phyloP scores from a whole-genome alignment of 2,329 filamentous ascomycete genomes.

The Bipolaris zeicola region DNA sequence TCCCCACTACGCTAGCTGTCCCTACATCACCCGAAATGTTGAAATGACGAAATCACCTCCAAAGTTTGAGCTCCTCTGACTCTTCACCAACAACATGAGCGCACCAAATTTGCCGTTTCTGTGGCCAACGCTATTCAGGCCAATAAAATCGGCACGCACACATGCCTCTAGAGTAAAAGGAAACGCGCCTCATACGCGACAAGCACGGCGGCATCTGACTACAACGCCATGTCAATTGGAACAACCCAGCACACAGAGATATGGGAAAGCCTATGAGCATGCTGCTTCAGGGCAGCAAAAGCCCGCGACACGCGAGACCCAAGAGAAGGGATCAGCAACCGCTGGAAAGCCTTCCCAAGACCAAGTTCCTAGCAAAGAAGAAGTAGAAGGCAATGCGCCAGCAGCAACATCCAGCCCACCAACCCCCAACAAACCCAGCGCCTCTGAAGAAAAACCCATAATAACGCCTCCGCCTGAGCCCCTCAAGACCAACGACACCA shows the following conservation, averaged over 20 bases:
- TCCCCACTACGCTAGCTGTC: slow-evolving; percentile 18
- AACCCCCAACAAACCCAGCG: slow-evolving; percentile 19
- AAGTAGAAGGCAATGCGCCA: slow-evolving; percentile 32
- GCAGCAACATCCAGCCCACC: slow-evolving; percentile 21
- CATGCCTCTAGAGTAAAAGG: slow-evolving; percentile 18
- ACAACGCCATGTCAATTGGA: slow-evolving; percentile 36
- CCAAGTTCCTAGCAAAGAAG: slow-evolving; percentile 27
- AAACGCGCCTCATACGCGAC: slow-evolving; percentile 19
- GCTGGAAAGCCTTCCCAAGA: slow-evolving; percentile 14
- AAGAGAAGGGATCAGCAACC: slow-evolving; percentile 5
- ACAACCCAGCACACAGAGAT: slow-evolving; percentile 49
- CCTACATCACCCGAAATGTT: slow-evolving; percentile 17
- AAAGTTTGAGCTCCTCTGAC: slow-evolving; percentile 3
- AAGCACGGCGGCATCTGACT: slow-evolving; percentile 30
- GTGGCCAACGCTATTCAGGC: slow-evolving; percentile 53
- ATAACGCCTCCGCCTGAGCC: slow-evolving; percentile 26
- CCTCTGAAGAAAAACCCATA: slow-evolving; percentile 20
- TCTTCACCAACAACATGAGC: slow-evolving; percentile 43
- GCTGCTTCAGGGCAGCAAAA: slow-evolving; percentile 44
- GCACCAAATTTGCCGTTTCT: slow-evolving; percentile 54
- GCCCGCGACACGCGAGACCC: slow-evolving; percentile 10
- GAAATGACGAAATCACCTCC: slow-evolving; percentile 10
- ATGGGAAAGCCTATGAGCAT: slow-evolving; percentile 56
- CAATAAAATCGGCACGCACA: slow-evolving; percentile 31
- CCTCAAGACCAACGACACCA: slow-evolving; percentile 32